Base-by-base conservation (phyloP, 805 yeast genomes). In the Lipomyces lipofer region DNA sequence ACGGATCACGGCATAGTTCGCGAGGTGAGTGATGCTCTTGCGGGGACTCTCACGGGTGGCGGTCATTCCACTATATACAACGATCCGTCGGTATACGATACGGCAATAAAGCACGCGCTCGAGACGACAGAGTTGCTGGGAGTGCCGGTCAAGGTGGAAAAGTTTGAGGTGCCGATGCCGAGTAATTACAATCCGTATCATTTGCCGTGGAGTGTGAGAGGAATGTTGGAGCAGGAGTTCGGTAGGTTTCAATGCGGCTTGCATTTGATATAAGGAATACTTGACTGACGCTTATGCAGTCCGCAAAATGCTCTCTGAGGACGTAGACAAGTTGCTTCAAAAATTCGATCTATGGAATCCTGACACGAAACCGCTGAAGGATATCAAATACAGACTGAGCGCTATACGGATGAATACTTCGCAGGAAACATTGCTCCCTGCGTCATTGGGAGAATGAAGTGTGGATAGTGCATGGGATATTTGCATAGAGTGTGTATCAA, bases 61-160 rank as follows among this genome's bases (percentile, higher is more conserved):
- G 99, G 99, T 0, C 99, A 92, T 68, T 90, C 97, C 0, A 85
- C 80, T 59, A 83, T 94, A 25, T 92, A 92, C 69, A 86, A 87
- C 64, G 96, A 88, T 60, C 81, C 84, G 3, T 80, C 83, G 52
- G 98, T 94, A 0, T 92, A 92, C 67, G 88, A 84, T 60, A 67
- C 88, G 57, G 97, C 94, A 0, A 65, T 91, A 39, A 78, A 83
- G 55, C 85, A 86, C 66, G 80, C 88, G 1, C 70, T 91, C 21
- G 90, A 86, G 63, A 88, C 97, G 0, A 80, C 84, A 17, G 84
- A 83, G 60, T 67, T 83, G 69, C 73, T 38, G 74, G 48, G 43
- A 12, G 43, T 58, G 1, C 62, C 71, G 38, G 66, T 67, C 35
- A 43, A 55, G 19, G 63, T 67, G 27, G 65, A 62, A 13, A 53